Conservation (phyloP, 78 protist species). For the Monosiga brevicollis region DNA sequence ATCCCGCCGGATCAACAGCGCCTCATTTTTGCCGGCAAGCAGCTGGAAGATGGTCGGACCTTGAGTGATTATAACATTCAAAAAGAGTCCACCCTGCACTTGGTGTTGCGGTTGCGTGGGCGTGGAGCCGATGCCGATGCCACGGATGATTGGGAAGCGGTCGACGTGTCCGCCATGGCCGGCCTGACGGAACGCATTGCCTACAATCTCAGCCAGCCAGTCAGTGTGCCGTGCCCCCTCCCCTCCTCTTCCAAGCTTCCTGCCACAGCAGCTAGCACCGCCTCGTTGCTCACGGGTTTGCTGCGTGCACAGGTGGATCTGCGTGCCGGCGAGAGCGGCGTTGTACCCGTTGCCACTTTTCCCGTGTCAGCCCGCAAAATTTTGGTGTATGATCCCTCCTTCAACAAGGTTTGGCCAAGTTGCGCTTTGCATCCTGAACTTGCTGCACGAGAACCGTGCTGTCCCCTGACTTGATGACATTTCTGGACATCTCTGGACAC, state of each 20-base stretch:
- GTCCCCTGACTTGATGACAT: too few species aligned
- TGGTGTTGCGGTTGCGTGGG: constrained; percentile 75
- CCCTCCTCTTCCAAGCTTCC: background rate
- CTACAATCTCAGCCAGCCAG: background rate
- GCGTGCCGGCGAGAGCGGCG: too few species aligned
- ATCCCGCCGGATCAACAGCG: constrained; percentile 99
- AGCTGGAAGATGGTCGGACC: constrained; percentile 96
- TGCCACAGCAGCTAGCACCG: constrained; percentile 35
- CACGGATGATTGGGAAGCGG: constrained; percentile 87
- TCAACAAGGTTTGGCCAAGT: too few species aligned
- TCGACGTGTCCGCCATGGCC: too few species aligned
- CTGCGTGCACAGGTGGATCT: too few species aligned
- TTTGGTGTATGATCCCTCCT: too few species aligned
- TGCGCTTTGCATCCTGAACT: too few species aligned
- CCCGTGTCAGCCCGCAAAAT: too few species aligned
- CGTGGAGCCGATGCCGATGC: constrained; percentile 94
- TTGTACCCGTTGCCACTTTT: too few species aligned
- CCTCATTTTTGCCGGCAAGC: constrained; percentile 96
- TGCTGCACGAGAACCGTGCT: too few species aligned
- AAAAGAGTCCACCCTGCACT: constrained; percentile 78
- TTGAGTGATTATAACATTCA: constrained; percentile 96
- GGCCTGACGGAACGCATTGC: constrained; percentile 75
- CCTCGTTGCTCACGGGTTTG: constrained; percentile 88
- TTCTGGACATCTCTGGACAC: too few species aligned
- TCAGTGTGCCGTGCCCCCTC: background rate